A percentile compares a stretch with the other conserved stretches of the same genome.
Evolutionary conservation across 2,329 filamentous ascomycete species (phyloP).

Genomic region (Epichloe typhina): DNA sequence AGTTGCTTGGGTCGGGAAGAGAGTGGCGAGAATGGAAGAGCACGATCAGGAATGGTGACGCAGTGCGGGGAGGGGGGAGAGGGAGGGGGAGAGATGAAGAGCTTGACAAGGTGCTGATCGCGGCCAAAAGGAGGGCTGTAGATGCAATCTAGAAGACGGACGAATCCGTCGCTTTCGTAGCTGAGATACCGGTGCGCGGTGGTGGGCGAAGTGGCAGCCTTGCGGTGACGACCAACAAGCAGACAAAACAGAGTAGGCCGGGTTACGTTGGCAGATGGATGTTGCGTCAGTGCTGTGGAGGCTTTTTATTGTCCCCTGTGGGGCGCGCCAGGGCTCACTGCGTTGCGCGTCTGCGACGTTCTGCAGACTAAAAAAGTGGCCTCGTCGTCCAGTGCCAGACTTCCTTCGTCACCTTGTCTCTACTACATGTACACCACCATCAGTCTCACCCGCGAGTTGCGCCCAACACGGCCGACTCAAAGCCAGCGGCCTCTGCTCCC

Average conservation of each 20-base stretch:
- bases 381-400: background rate
- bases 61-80: background rate
- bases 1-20: background rate
- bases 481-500: background rate
- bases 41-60: background rate
- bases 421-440: background rate
- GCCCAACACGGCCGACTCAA: background rate
- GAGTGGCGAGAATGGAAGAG: background rate
- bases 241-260: background rate
- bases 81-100: background rate
- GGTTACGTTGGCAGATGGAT: background rate
- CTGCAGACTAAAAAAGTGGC: too few species aligned
- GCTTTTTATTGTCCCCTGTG: background rate
- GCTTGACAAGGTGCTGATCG: background rate
- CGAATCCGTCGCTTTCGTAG: background rate
- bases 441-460: background rate
- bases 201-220: background rate
- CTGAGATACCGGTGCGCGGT: background rate
- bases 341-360: too few species aligned
- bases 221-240: background rate
- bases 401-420: background rate
- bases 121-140: background rate
- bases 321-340: too few species aligned
- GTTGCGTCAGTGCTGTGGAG: conserved; percentile 5
- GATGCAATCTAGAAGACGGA: background rate